Conservation (phyloP, 495 filamentous ascomycete genomes). For the Glutinoglossum americanum region DNA sequence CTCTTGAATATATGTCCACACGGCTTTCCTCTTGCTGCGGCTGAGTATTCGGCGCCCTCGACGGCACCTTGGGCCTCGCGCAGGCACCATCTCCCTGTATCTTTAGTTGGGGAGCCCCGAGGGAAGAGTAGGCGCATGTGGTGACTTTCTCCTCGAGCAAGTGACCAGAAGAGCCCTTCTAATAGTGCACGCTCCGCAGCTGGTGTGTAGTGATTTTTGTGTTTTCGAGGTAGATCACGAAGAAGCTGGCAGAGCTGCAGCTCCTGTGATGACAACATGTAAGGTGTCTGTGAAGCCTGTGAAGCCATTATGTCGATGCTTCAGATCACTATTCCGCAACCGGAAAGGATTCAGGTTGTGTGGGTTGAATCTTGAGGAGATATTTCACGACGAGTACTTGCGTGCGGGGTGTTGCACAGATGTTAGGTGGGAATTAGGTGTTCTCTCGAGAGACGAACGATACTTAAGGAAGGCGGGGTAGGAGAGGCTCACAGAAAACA, state of each 20-base stretch:
- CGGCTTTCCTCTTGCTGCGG: slow-evolving; percentile 76
- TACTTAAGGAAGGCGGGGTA: not conserved
- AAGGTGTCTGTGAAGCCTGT: slow-evolving; percentile 8
- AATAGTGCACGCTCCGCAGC: slow-evolving; percentile 47
- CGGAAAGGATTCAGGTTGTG: not conserved
- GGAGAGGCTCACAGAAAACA: not conserved
- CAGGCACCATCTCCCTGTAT: slow-evolving; percentile 37
- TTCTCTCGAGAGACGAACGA: not conserved
- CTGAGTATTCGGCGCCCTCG: slow-evolving; percentile 87
- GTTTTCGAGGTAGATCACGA: slow-evolving; percentile 41
- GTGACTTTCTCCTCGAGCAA: slow-evolving; percentile 49
- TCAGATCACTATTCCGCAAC: not conserved
- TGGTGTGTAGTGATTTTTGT: slow-evolving; percentile 51
- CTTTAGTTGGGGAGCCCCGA: slow-evolving; percentile 29
- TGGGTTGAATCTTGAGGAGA: not conserved
- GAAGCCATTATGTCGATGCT: not conserved
- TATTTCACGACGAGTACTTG: not conserved
- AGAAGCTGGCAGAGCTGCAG: slow-evolving; percentile 55
- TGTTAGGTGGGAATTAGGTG: not conserved
- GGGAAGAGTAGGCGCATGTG: slow-evolving; percentile 65
- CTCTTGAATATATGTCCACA: slow-evolving; percentile 91
- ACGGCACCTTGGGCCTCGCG: slow-evolving; percentile 72
- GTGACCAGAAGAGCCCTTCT: slow-evolving; percentile 61
- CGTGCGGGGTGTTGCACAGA: not conserved
- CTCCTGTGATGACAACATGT: slow-evolving; percentile 46